Conservation (phyloP, 148 eudicot genomes). For the Fagopyrum tataricum region DNA sequence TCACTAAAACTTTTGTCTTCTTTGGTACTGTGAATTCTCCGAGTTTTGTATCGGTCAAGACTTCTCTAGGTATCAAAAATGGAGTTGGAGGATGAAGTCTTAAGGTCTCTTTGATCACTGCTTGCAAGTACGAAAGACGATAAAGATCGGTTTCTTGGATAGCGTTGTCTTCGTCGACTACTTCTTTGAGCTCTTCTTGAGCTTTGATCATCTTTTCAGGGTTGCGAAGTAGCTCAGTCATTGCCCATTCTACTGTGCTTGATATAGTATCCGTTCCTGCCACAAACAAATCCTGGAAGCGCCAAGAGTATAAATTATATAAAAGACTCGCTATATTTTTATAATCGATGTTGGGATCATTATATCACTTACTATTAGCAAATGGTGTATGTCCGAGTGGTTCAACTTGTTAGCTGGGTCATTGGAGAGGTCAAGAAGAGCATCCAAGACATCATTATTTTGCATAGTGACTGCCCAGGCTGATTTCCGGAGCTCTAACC, state of each 20-base stretch:
- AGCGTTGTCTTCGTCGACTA: background rate
- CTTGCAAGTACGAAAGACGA: constrained; percentile 40
- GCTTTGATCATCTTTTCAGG: constrained; percentile 15
- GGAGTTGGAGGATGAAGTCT: constrained; percentile 55
- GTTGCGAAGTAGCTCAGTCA: constrained; percentile 14
- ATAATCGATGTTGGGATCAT: too few species aligned
- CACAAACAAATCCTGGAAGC: constrained; percentile 16
- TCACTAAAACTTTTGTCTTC: constrained; percentile 41
- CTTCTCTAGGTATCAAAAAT: constrained; percentile 39
- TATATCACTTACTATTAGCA: constrained; percentile 2
- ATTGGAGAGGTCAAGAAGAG: background rate
- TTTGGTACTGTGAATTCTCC: constrained; percentile 34
- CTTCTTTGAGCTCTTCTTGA: constrained; percentile 11
- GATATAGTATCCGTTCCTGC: constrained; percentile 18
- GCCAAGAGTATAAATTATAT: background rate
- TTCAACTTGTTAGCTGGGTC: background rate
- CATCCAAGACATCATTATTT: background rate
- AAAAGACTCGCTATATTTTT: too few species aligned
- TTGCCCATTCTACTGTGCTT: constrained; percentile 19
- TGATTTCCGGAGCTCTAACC: background rate
- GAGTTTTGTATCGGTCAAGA: constrained; percentile 28
- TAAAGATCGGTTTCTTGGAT: constrained; percentile 26
- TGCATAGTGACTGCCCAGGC: constrained; percentile 5
- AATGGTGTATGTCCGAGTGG: background rate
- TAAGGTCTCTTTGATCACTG: constrained; percentile 46